Evolutionary conservation across 2,329 filamentous ascomycete species (phyloP).

Genomic region (Grosmannia serpens): DNA sequence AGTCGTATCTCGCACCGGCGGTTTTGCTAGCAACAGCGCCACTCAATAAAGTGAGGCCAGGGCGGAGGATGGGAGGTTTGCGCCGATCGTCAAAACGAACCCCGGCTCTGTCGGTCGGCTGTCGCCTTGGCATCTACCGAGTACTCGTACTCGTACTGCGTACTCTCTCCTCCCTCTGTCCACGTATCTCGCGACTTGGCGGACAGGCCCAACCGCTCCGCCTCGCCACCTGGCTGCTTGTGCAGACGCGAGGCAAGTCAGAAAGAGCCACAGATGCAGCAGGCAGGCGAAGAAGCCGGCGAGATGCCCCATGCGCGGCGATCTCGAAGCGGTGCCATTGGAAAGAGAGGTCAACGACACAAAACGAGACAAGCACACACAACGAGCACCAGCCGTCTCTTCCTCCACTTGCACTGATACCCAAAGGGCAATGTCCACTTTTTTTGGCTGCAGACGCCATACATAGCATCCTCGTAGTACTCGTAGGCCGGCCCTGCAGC

Average conservation of each 20-base stretch:
- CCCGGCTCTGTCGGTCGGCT: neutral
- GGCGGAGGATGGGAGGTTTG: neutral
- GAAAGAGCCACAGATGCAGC: no score
- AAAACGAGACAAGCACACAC: neutral
- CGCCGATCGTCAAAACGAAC: neutral
- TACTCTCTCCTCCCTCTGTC: no score
- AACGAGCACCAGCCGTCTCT: neutral
- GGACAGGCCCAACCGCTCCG: neutral
- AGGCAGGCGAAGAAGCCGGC: no score
- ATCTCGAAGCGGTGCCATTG: neutral
- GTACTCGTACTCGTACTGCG: neutral
- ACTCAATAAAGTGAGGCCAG: neutral
- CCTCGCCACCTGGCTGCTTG: neutral
- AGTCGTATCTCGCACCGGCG: neutral
- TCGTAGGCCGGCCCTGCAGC: neutral
- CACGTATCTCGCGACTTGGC: no score
- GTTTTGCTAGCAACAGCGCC: neutral
- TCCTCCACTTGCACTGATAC: slow-evolving; percentile 1
- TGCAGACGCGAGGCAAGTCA: neutral
- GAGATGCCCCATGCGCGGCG: neutral
- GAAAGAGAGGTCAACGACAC: neutral
- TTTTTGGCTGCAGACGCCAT: neutral
- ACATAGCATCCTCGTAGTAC: no score
- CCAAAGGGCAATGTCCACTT: neutral
- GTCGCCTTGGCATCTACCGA: neutral